Conservation (phyloP, 75 land plant genomes). For the Gnetum montanum region DNA sequence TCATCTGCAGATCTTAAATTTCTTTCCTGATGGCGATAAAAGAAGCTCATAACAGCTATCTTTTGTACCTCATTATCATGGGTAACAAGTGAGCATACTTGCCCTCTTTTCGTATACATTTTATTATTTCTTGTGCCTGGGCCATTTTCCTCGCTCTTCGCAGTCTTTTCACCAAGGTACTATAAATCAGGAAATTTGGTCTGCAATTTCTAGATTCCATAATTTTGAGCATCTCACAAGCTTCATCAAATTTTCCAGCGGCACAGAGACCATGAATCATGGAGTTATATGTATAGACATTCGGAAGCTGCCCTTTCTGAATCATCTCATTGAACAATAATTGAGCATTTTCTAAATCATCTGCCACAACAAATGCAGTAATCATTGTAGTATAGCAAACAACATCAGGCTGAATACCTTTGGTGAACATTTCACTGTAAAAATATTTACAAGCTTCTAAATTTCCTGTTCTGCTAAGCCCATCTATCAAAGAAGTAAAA, state of each 20-base stretch:
- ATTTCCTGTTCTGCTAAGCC: slow-evolving; percentile 60
- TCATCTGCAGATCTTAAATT: no score
- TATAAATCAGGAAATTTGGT: slow-evolving; percentile 74
- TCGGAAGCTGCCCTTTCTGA: slow-evolving; percentile 51
- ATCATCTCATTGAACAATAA: slow-evolving; percentile 59
- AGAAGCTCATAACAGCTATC: not conserved
- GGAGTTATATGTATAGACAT: slow-evolving; percentile 75
- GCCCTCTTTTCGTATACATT: slow-evolving; percentile 49
- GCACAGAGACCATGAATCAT: slow-evolving; percentile 69
- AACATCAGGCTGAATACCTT: slow-evolving; percentile 56
- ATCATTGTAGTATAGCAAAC: slow-evolving; percentile 70
- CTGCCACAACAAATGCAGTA: slow-evolving; percentile 34
- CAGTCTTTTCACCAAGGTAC: slow-evolving; percentile 49
- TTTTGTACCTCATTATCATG: slow-evolving; percentile 26
- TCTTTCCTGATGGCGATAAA: no score
- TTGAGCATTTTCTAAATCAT: slow-evolving; percentile 45
- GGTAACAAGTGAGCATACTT: slow-evolving; percentile 44
- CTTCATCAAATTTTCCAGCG: slow-evolving; percentile 49
- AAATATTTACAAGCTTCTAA: slow-evolving; percentile 58
- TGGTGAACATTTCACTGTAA: slow-evolving; percentile 44
- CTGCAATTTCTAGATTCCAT: slow-evolving; percentile 61
- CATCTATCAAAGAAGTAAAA: slow-evolving; percentile 60
- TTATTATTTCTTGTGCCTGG: slow-evolving; percentile 47
- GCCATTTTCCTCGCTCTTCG: slow-evolving; percentile 46
- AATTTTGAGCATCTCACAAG: slow-evolving; percentile 36